Conservation (phyloP, 2,329 filamentous ascomycete genomes). For the Pseudonectria buxi region DNA sequence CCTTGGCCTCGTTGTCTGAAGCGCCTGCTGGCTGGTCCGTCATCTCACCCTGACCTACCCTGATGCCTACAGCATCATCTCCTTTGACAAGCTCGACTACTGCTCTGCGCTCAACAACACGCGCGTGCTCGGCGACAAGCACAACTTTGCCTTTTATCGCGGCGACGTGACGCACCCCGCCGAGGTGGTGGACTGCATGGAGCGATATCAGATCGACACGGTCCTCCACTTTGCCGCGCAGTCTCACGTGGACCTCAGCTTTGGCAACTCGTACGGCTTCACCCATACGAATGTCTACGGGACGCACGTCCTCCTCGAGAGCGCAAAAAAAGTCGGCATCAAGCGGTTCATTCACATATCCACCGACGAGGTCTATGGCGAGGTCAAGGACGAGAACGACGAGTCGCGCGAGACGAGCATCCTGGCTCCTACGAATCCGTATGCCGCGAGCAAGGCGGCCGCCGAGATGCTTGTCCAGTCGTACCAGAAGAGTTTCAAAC, state of each 20-base stretch:
- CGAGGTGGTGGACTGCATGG: slow-evolving; percentile 64
- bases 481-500: slow-evolving; percentile 76
- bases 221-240: slow-evolving; percentile 83
- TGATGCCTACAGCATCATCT: slow-evolving; percentile 68
- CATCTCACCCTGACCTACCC: slow-evolving; percentile 71
- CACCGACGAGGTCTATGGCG: slow-evolving; percentile 81
- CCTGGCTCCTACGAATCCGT: slow-evolving; percentile 74
- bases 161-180: slow-evolving; percentile 68
- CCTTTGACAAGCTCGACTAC: slow-evolving; percentile 80
- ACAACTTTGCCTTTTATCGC: slow-evolving; percentile 74
- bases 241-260: slow-evolving; percentile 76
- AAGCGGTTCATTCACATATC: slow-evolving; percentile 74
- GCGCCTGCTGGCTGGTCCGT: slow-evolving; percentile 76
- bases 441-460: slow-evolving; percentile 73
- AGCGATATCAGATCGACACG: slow-evolving; percentile 67
- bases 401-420: slow-evolving; percentile 68
- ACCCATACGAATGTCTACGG: slow-evolving; percentile 77
- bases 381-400: slow-evolving; percentile 64
- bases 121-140: slow-evolving; percentile 55
- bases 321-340: slow-evolving; percentile 64
- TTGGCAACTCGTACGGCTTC: slow-evolving; percentile 76
- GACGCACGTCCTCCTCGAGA: slow-evolving; percentile 76
- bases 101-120: slow-evolving; percentile 78
- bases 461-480: slow-evolving; percentile 82
- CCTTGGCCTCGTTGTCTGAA: slow-evolving; percentile 27